These are phyloP conservation scores for Fusarium oligoseptatum DNA, from an alignment of 2,329 filamentous ascomycete species.

Conservation along the genomic window DNA sequence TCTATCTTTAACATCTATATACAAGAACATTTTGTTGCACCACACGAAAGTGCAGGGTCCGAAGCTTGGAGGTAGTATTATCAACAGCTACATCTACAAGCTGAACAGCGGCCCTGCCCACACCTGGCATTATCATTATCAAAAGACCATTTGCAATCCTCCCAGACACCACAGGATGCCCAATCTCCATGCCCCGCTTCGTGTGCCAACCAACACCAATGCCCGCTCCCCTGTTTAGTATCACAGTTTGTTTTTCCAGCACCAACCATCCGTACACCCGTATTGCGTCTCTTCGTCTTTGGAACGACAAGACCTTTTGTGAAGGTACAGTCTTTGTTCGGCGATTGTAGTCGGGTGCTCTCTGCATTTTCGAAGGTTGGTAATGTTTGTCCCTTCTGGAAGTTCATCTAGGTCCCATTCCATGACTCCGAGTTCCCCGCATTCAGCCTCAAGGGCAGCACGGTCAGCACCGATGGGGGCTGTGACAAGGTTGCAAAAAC, in stretches of 20 bases:
- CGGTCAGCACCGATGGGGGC: not conserved
- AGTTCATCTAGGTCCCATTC: not conserved
- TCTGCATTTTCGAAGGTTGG: not conserved
- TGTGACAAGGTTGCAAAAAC: not conserved
- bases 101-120: not conserved
- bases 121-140: not conserved
- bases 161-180: not conserved
- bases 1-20: not conserved
- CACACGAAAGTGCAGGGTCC: not conserved
- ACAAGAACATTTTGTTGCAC: not conserved
- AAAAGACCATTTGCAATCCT: not conserved
- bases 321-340: not conserved
- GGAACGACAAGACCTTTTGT: constrained; percentile 1
- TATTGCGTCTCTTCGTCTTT: constrained; percentile 3
- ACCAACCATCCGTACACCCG: not conserved
- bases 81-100: not conserved
- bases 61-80: not conserved
- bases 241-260: not conserved
- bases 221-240: not conserved
- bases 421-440: not conserved
- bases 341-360: not conserved
- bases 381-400: not conserved
- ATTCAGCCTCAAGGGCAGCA: not conserved
- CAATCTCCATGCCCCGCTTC: constrained; percentile 26
- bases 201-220: constrained; percentile 1